Base-by-base conservation (phyloP, 345 rosid genomes). In the Xanthoceras sorbifolium region DNA sequence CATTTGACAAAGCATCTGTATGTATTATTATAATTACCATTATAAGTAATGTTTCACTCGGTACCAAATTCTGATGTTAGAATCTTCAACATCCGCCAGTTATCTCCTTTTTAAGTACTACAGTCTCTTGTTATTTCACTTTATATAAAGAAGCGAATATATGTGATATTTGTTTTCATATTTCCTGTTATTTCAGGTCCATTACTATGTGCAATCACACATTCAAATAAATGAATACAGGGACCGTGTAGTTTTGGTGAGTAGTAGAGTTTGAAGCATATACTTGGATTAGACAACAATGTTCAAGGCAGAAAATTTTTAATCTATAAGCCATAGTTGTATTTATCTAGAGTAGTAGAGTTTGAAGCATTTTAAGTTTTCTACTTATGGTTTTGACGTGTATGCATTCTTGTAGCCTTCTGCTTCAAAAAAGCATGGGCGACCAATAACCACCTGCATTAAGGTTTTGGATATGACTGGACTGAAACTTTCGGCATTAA, bases 381-480 rank as follows among this genome's bases (percentile, higher is more conserved):
- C n/a, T n/a, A n/a, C n/a, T 48, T 25, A 23, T 50, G 66, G 6
- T 38, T 67, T 69, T 85, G 77, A 78, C 76, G 31, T 72, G 55
- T 28, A 36, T 77, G 25, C 40, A 18, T 71, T 64, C 61, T 84
- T 82, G 80, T 80, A 96, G 99, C 99, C 99, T 77, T 72, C 92
- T 62, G 87, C 92, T 69, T 91, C 97, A 31, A 89, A 84, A 74
- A 96, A 86, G 78, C 67, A 90, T 61, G 93, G 92, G 57, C 84
- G 89, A 69, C 97, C 99, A 10, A 88, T 93, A 85, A 92, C 93
- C 63, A 92, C 93, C 32, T 91, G 99, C 61, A 78, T 92, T 69
- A 96, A 96, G 84, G 87, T 96, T 85, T 79, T 96, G 50, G 99
- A 96, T 81, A 93, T 96, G 98, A 87, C 98, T 57, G 99, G 99